Conservation (phyloP, 768 basidiomycete species). For the Hypsizygus marmoreus region DNA sequence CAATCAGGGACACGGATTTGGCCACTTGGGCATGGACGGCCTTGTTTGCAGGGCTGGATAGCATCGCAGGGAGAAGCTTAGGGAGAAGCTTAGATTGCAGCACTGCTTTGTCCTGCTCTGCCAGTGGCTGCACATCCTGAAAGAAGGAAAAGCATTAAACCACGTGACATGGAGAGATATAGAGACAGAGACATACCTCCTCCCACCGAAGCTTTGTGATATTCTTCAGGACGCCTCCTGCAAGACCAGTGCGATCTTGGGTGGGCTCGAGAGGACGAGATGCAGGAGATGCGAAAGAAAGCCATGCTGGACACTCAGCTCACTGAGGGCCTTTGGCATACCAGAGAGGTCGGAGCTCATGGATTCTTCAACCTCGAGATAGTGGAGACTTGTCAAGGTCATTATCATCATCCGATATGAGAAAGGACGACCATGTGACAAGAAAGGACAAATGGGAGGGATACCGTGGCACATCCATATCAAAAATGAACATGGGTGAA, state of each 20-base stretch:
- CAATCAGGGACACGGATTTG: conserved; percentile 90
- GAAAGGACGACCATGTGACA: too few relatives aligned
- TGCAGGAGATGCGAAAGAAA: conserved; percentile 80
- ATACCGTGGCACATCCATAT: too few relatives aligned
- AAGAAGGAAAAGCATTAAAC: conserved; percentile 10
- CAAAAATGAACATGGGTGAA: too few relatives aligned
- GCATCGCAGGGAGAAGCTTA: conserved; percentile 87
- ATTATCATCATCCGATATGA: too few relatives aligned
- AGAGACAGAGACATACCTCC: conserved; percentile 54
- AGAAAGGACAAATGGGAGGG: too few relatives aligned
- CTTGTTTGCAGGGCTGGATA: conserved; percentile 76
- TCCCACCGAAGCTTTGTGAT: conserved; percentile 86
- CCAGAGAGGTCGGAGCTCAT: too few relatives aligned
- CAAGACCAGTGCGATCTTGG: conserved; percentile 72
- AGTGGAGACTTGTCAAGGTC: too few relatives aligned
- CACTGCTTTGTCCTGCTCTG: conserved; percentile 68
- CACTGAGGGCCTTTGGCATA: too few relatives aligned
- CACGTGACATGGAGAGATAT: neutral
- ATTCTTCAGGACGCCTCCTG: conserved; percentile 92
- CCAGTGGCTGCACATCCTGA: conserved; percentile 73
- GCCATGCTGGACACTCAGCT: conserved; percentile 68
- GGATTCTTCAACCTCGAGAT: too few relatives aligned
- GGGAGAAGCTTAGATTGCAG: conserved; percentile 82
- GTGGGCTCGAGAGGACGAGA: conserved; percentile 73
- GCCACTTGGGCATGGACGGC: conserved; percentile 82